phyloP scores from a whole-genome alignment of 2,329 filamentous ascomycete genomes.

The Aspergillus amoenus region DNA sequence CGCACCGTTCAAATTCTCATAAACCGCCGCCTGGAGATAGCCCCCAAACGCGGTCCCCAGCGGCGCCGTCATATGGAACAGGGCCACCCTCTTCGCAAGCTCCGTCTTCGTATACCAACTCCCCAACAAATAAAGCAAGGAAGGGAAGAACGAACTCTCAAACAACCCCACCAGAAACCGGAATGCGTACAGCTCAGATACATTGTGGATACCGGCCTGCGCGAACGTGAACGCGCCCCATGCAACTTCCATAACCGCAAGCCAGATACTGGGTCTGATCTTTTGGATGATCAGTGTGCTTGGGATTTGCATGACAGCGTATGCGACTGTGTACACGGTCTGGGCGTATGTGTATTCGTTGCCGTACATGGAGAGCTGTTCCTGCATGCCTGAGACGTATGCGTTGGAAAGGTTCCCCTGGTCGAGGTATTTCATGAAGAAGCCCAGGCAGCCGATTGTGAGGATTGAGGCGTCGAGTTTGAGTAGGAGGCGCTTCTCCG shows the following conservation, averaged over 20 bases:
- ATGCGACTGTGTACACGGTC: constrained; percentile 23
- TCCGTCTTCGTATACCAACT: constrained; percentile 7
- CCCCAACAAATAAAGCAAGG: neutral
- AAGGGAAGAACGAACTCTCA: neutral
- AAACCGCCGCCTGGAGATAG: neutral
- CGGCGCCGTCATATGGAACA: constrained; percentile 3
- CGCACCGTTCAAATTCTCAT: neutral
- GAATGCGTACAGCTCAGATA: neutral
- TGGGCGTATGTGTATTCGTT: constrained; percentile 16
- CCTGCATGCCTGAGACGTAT: constrained; percentile 18
- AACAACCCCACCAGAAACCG: constrained; percentile 2
- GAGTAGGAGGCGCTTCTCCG: constrained; percentile 11
- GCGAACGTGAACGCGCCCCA: constrained; percentile 3
- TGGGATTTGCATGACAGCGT: constrained; percentile 15
- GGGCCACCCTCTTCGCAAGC: neutral
- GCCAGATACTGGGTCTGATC: neutral
- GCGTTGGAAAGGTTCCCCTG: constrained; percentile 15
- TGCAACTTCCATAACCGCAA: neutral
- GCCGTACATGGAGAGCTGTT: constrained; percentile 14
- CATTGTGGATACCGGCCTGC: neutral
- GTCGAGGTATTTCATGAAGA: constrained; percentile 18
- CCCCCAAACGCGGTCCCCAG: neutral
- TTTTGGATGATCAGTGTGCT: constrained; percentile 1
- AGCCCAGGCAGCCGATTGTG: constrained; percentile 14
- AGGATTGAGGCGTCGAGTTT: constrained; percentile 15